These are phyloP conservation scores for Phytophthora sp. DNA, from an alignment of 352 stramenopile genomes.

Conservation along the genomic window DNA sequence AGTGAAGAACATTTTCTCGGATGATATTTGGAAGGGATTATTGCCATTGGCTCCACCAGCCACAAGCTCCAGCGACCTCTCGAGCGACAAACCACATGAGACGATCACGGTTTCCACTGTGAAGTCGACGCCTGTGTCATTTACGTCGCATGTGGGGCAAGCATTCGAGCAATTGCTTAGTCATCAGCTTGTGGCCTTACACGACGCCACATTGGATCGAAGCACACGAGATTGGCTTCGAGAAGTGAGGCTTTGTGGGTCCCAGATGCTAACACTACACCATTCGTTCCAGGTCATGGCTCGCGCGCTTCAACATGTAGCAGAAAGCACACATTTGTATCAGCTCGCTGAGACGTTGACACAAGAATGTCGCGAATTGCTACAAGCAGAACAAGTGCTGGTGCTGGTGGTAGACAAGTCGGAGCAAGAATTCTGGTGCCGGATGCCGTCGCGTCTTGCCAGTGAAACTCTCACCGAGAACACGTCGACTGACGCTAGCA, in stretches of 20 bases:
- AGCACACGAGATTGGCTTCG: constrained; percentile 69
- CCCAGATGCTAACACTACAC: constrained; percentile 64
- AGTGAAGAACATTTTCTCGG: constrained; percentile 46
- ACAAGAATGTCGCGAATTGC: constrained; percentile 49
- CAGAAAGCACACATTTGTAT: constrained; percentile 64
- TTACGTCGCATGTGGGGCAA: constrained; percentile 60
- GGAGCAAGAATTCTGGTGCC: constrained; percentile 83
- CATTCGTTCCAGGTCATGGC: constrained; percentile 66
- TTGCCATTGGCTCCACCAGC: constrained; percentile 31
- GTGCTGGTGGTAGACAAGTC: constrained; percentile 74
- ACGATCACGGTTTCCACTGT: not conserved
- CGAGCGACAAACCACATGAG: constrained; percentile 6
- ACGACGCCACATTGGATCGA: constrained; percentile 55
- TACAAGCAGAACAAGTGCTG: constrained; percentile 67
- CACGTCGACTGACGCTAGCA: constrained; percentile 23
- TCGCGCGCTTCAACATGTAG: constrained; percentile 56
- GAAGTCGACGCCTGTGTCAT: constrained; percentile 20
- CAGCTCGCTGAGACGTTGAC: constrained; percentile 61
- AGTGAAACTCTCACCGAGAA: constrained; percentile 5
- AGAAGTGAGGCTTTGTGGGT: constrained; percentile 58
- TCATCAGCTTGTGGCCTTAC: constrained; percentile 57
- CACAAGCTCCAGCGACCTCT: not conserved
- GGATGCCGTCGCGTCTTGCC: constrained; percentile 36
- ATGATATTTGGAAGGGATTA: constrained; percentile 64
- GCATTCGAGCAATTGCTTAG: constrained; percentile 65